Base-by-base conservation (phyloP, 75 land plant genomes). In the Larix kaempferi region DNA sequence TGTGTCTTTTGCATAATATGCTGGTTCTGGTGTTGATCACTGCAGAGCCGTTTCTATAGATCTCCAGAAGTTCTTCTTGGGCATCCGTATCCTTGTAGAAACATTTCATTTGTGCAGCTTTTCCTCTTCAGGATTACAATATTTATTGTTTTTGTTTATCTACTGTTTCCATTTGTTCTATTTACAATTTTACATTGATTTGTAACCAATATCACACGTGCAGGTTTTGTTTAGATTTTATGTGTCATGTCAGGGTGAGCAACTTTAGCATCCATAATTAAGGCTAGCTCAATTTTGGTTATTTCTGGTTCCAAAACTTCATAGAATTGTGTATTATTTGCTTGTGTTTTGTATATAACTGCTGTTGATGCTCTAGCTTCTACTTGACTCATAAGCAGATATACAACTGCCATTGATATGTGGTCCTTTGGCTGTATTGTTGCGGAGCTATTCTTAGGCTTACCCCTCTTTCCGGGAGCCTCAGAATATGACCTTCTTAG, bases 21-120 rank as follows among this genome's bases (percentile, higher is more conserved):
- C 25, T 11, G 39, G 74, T 39, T 65, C 77, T 69, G 55, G 54
- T 67, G 26, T 55, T 81, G 35, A 74, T 23, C 76, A 60, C 73
- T 87, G 79, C 95, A 97, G 99, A 97, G 99, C 74, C 98, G 99
- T 22, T 92, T 91, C 77, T 97, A 97, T 81, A 84, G 99, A 58
- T 97, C 99, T 44, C 99, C 99, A 77, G 99, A 97, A 87, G 99
- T 97, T 75, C 88, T 95, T 39, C 95, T 97, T 86, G 99, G 99
- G 21, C 91, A 97, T 83, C 94, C 89, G 93, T 97, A 93, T 93
- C 96, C 96, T 91, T 82, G 1, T 67, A 26, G 59, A 23, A 13
- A 12, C 14, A 26, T 79, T 35, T 57, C 17, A 4, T 78, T 22
- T 17, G 65, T 10, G 37, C 17, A 49, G 25, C n/a, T 49, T 39